Percentiles rank a stretch among this genome's conserved stretches.
phyloP scores from a whole-genome alignment of 2,329 filamentous ascomycete genomes.

The Cylindrodendrum hubeiense region DNA sequence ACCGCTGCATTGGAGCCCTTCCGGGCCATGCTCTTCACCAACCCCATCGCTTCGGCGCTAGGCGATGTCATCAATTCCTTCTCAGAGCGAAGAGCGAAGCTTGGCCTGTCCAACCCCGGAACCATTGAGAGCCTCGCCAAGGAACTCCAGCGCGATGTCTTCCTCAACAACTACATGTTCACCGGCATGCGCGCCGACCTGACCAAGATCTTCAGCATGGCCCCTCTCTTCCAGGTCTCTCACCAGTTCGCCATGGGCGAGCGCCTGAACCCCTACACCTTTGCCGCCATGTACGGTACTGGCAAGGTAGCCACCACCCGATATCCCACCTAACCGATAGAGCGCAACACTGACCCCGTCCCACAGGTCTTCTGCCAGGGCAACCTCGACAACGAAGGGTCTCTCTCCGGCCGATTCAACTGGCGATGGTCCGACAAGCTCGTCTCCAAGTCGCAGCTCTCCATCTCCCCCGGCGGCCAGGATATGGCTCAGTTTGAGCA shows the following conservation, averaged over 20 bases:
- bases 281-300: slow-evolving; percentile 93
- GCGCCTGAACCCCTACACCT: slow-evolving; percentile 92
- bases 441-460: slow-evolving; percentile 88
- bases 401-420: slow-evolving; percentile 91
- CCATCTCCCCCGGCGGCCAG: slow-evolving; percentile 84
- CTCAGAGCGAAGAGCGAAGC: slow-evolving; percentile 85
- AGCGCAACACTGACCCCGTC: slow-evolving; percentile 32
- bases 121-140: slow-evolving; percentile 89
- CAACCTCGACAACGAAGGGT: slow-evolving; percentile 92
- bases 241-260: slow-evolving; percentile 97
- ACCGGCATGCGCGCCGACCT: slow-evolving; percentile 94
- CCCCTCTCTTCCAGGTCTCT: slow-evolving; percentile 95
- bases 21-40: slow-evolving; percentile 76
- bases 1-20: slow-evolving; percentile 63
- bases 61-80: slow-evolving; percentile 86
- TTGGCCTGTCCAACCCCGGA: slow-evolving; percentile 92
- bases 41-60: slow-evolving; percentile 77
- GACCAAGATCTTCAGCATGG: slow-evolving; percentile 95
- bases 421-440: slow-evolving; percentile 86
- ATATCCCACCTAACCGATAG: slow-evolving; percentile 16
- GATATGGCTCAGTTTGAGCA: slow-evolving; percentile 95
- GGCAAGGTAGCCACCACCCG: slow-evolving; percentile 74
- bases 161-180: slow-evolving; percentile 97
- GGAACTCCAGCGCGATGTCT: slow-evolving; percentile 96
- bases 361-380: slow-evolving; percentile 94